Evolutionary conservation across 352 stramenopile species (phyloP).

Genomic region (Phytopythium delawarense): DNA sequence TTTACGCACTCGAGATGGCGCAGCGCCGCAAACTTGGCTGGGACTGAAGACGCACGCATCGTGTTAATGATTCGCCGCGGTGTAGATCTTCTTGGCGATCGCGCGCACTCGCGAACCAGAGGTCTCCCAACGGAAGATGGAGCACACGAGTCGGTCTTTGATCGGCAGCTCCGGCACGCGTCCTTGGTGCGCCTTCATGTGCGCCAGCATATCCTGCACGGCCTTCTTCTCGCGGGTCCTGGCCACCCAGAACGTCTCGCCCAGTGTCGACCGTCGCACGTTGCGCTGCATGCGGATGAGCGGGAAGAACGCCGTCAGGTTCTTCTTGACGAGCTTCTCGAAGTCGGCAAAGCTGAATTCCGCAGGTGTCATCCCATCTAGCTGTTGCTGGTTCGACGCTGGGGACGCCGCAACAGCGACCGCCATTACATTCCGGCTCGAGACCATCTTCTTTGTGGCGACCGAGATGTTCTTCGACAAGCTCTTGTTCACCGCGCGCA

Average conservation of each 20-base stretch:
- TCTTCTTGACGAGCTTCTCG: conserved; percentile 36
- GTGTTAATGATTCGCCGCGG: conserved; percentile 5
- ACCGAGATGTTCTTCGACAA: conserved; percentile 45
- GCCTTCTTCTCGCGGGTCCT: conserved; percentile 43
- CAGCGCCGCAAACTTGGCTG: conserved; percentile 25
- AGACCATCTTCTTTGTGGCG: conserved; percentile 32
- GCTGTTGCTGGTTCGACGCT: background rate
- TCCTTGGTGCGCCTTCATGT: conserved; percentile 37
- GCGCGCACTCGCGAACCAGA: conserved; percentile 20
- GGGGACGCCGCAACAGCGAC: conserved; percentile 8
- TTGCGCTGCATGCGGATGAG: conserved; percentile 48
- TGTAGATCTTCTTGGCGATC: conserved; percentile 36
- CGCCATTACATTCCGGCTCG: conserved; percentile 17
- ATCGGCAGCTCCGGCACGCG: conserved; percentile 28
- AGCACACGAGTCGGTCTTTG: conserved; percentile 24
- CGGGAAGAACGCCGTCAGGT: conserved; percentile 50
- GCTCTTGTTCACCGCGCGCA: conserved; percentile 36
- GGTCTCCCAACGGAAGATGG: conserved; percentile 28
- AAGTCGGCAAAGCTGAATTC: conserved; percentile 48
- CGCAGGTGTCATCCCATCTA: background rate
- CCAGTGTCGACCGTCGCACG: conserved; percentile 27
- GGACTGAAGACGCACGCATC: conserved; percentile 1
- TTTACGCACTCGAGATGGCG: conserved; percentile 39
- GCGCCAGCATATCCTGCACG: conserved; percentile 26
- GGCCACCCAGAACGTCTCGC: conserved; percentile 44